Percentiles rank a stretch among this genome's conserved stretches.
Conservation (phyloP, 352 stramenopile genomes). For the Pythium aquatile region DNA sequence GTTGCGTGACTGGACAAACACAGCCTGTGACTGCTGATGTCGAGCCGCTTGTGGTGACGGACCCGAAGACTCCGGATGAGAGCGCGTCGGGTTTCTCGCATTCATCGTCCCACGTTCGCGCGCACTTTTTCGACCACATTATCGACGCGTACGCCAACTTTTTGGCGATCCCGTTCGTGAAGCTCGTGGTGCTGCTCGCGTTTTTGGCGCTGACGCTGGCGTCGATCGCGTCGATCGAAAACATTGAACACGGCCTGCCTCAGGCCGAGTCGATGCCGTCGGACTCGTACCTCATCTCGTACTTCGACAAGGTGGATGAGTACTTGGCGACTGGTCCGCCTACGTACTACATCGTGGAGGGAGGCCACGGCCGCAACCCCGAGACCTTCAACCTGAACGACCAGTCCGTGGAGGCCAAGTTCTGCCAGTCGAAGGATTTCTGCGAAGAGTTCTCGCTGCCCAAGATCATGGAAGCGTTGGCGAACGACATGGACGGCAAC, state of each 20-base stretch:
- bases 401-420: conserved; percentile 33
- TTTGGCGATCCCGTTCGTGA: conserved; percentile 43
- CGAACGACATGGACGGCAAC: conserved; percentile 31
- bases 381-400: conserved; percentile 38
- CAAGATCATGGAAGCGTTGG: conserved; percentile 52
- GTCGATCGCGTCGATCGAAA: conserved; percentile 52
- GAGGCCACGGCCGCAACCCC: conserved; percentile 50
- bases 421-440: conserved; percentile 64
- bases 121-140: conserved; percentile 40
- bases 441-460: conserved; percentile 57
- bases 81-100: background rate
- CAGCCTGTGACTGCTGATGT: background rate
- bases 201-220: conserved; percentile 49
- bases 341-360: conserved; percentile 76
- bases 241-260: conserved; percentile 52
- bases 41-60: background rate
- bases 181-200: conserved; percentile 52
- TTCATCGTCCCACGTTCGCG: background rate
- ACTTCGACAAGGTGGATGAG: conserved; percentile 48
- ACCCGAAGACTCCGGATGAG: background rate
- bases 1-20: conserved; percentile 30
- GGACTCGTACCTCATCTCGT: conserved; percentile 56
- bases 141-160: conserved; percentile 44
- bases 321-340: conserved; percentile 44
- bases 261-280: conserved; percentile 53